Evolutionary conservation across 1,284 basidiomycete species (phyloP), one percentile per base, ranked within the genome.

Genomic region (Cryptococcus hybrid): DNA sequence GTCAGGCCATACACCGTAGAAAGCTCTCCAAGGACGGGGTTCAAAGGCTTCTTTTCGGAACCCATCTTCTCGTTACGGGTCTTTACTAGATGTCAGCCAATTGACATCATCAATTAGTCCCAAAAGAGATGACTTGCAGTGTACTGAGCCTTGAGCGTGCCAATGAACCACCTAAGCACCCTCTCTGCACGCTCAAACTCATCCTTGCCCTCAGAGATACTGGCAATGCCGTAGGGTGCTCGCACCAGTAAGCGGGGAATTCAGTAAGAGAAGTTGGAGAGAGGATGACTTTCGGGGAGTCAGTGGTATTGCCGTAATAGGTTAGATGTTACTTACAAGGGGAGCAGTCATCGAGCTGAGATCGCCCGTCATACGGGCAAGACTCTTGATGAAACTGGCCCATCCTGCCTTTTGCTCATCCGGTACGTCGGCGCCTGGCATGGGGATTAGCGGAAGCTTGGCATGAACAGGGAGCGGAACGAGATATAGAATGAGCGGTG

Each of bases 1-100:
- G 71, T 89, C 87, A 1, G 92, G 89, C 94, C 95, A 99, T 60
- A 82, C 77, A 50, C 95, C 95, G 66, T 93, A 92, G 81, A 98
- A 98, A 93, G 81, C 87, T 94, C 91, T 78, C 93, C 94, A 35
- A 98, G 88, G 11, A 95, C 91, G 40, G 94, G 94, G 76, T 98
- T 98, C 60, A 98, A 82, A 7, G 94, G 94, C 78, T 98, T 99
- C 83, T 98, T 99, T 83, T 97, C 94, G 2, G 90, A 92, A 7
- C 94, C 94, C 85, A 91, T 88, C 64, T 86, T 87, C 80, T 94
- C 91, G 71, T 93, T 94, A 57, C 92, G 83, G 40, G 90, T 90
- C 76, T 78, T 54, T 11, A 34, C 9, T 36, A 37, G 43, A n/a
- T 13, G 30, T 51, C 35, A 47, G 47, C 18, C 4, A 47, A 30